Conservation (phyloP, 352 stramenopile genomes). For the Phytophthora tubulina region DNA sequence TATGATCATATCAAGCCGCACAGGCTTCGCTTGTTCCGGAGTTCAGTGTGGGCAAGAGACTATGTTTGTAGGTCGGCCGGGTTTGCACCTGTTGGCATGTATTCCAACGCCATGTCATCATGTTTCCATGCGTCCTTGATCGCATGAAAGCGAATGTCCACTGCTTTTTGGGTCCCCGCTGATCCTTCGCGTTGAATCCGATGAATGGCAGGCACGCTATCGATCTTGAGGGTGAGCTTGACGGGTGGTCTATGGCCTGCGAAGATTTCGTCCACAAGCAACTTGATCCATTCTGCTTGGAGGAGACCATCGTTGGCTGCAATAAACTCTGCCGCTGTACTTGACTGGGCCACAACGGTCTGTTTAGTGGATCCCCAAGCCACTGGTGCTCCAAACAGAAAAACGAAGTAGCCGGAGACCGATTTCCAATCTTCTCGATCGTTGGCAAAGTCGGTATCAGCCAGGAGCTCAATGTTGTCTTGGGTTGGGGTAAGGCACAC, state of each 20-base stretch:
- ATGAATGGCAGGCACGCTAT: constrained; percentile 9
- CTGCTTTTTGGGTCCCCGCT: constrained; percentile 17
- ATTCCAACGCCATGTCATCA: not conserved
- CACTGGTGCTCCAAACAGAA: not conserved
- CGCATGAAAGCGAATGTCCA: constrained; percentile 27
- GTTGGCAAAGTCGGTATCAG: not conserved
- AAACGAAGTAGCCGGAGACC: not conserved
- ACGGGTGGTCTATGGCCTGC: not conserved
- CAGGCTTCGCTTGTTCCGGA: not conserved
- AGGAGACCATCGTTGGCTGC: not conserved
- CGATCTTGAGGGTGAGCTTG: constrained; percentile 20
- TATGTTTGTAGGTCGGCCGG: not conserved
- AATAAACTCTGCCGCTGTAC: constrained; percentile 4
- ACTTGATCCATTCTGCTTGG: not conserved
- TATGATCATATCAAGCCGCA: not conserved
- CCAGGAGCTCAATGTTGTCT: not conserved
- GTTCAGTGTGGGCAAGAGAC: not conserved
- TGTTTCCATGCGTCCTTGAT: constrained; percentile 22
- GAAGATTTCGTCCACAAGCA: constrained; percentile 1
- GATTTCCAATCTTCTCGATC: not conserved
- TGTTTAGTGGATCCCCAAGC: not conserved
- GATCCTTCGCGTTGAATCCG: constrained; percentile 7
- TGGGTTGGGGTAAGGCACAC: not conserved
- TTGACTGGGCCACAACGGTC: constrained; percentile 34
- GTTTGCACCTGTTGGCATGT: not conserved